Evolutionary conservation across 352 stramenopile genomes (phyloP).

Genomic region (Achlya hypogyna): DNA sequence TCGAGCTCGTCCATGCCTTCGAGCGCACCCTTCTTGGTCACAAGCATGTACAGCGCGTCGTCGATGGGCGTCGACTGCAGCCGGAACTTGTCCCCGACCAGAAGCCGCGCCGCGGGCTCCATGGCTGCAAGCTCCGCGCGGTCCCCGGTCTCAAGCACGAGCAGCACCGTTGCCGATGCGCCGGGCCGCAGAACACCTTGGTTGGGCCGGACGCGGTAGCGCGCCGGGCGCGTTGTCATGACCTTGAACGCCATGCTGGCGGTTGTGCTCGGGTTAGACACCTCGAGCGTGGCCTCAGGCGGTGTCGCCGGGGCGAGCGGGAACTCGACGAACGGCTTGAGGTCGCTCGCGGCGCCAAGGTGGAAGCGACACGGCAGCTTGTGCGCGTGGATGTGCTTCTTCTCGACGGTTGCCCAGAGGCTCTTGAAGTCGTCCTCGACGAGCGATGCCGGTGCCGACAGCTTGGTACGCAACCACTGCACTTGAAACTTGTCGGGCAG

Average conservation of each 20-base stretch:
- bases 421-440: neutral
- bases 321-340: neutral
- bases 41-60: neutral
- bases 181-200: neutral
- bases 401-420: neutral
- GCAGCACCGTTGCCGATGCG: neutral
- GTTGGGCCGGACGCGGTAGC: neutral
- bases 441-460: neutral
- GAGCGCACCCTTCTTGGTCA: neutral
- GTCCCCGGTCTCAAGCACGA: neutral
- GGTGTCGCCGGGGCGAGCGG: neutral
- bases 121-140: neutral
- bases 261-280: neutral
- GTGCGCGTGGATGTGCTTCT: neutral
- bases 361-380: neutral
- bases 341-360: neutral
- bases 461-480: neutral
- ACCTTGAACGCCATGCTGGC: slow-evolving; percentile 9
- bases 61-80: neutral
- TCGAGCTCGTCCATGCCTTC: neutral
- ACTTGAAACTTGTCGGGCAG: neutral
- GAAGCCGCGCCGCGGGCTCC: neutral
- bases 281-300: neutral
- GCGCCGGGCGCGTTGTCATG: slow-evolving; percentile 6
- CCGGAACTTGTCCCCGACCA: neutral